Conservation (phyloP, 495 filamentous ascomycete genomes). For the Neurospora tetraspora region DNA sequence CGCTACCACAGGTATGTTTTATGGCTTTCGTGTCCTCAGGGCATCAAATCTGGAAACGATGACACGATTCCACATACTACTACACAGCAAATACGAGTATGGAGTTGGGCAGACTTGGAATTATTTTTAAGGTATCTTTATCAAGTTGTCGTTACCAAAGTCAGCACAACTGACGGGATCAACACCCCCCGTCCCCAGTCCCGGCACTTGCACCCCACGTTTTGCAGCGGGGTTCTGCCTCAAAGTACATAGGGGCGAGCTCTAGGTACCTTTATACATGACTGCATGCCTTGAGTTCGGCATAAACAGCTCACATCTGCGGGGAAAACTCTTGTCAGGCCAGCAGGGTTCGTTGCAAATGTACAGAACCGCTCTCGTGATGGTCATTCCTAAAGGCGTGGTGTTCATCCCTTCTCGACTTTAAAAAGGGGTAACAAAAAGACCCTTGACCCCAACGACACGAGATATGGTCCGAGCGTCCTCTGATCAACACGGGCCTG, state of each 20-base stretch:
- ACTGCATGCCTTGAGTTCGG: neutral
- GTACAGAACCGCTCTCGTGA: neutral
- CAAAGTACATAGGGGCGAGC: neutral
- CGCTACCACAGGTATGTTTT: neutral
- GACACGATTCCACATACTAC: neutral
- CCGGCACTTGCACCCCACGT: neutral
- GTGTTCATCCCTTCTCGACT: neutral
- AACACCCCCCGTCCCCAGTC: neutral
- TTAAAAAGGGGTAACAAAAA: neutral
- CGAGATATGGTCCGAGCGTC: neutral
- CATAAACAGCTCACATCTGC: neutral
- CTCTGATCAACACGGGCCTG: neutral
- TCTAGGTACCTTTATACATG: neutral
- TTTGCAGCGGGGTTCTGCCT: neutral
- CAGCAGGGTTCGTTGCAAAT: neutral
- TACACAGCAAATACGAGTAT: neutral
- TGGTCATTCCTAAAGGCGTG: neutral
- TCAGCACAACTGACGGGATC: neutral
- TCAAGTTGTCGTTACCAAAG: neutral
- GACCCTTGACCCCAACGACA: neutral
- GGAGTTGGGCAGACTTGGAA: neutral
- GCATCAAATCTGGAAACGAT: neutral
- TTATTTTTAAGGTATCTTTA: neutral
- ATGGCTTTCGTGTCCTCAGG: neutral
- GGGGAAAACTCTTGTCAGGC: neutral